Evolutionary conservation across 164 flowering plant genomes (phyloP).

Genomic region (Echeveria elegans): DNA sequence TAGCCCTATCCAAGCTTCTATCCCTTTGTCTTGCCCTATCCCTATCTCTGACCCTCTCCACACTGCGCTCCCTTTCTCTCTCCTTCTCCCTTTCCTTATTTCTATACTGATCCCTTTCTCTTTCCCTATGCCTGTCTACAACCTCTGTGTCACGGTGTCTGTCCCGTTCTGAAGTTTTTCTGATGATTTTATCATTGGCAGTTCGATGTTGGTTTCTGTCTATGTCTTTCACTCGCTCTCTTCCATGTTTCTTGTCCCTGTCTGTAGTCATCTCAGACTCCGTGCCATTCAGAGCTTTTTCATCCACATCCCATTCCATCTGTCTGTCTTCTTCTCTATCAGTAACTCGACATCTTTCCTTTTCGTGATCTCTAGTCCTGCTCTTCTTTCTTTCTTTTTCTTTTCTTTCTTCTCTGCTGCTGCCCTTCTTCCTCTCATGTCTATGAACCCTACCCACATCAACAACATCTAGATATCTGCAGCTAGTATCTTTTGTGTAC

Average conservation of each 20-base stretch:
- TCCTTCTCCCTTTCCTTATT: conserved; percentile 18
- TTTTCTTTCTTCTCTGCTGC: conserved; percentile 11
- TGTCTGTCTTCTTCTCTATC: conserved; percentile 14
- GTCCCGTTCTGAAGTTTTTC: conserved; percentile 12
- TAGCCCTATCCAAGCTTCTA: conserved; percentile 14
- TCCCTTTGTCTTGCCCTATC: conserved; percentile 13
- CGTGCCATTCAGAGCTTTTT: background rate
- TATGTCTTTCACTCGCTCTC: conserved; percentile 14
- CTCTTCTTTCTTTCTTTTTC: conserved; percentile 15
- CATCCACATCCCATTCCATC: conserved; percentile 9
- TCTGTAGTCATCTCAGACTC: conserved; percentile 7
- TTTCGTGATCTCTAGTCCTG: conserved; percentile 7
- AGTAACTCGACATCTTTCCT: conserved; percentile 10
- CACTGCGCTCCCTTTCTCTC: conserved; percentile 17
- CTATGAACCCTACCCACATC: conserved; percentile 4
- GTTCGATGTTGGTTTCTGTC: too few relatives aligned
- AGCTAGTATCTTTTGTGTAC: conserved; percentile 16
- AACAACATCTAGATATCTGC: conserved; percentile 9
- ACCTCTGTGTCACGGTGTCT: conserved; percentile 11
- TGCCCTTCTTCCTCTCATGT: conserved; percentile 12
- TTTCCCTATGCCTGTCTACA: conserved; percentile 12
- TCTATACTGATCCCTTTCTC: conserved; percentile 13
- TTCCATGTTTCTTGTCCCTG: conserved; percentile 10
- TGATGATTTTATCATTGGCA: conserved; percentile 11
- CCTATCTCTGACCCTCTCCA: conserved; percentile 12